Percentiles rank a stretch among this genome's conserved stretches.
phyloP scores from a whole-genome alignment of 139 green algal species.

The Closterium sp. region DNA sequence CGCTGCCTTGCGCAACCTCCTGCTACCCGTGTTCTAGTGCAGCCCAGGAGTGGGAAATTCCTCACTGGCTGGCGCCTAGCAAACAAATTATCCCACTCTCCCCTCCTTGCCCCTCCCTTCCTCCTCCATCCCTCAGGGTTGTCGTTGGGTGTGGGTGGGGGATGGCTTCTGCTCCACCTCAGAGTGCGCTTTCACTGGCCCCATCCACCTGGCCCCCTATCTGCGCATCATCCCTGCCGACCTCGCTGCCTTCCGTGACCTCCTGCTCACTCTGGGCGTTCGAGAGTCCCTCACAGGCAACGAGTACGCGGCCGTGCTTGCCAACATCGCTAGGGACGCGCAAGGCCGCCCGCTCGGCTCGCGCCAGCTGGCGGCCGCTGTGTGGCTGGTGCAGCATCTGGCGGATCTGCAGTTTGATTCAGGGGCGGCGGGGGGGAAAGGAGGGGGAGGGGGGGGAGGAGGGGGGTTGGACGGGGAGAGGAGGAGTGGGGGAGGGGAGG shows the following conservation, averaged over 20 bases:
- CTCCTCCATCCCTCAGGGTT: not conserved
- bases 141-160: constrained; percentile 69
- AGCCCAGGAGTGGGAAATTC: no score
- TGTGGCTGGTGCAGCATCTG: constrained; percentile 59
- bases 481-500: not conserved
- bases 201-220: constrained; percentile 60
- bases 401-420: constrained; percentile 25
- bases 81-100: no score
- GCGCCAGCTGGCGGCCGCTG: constrained; percentile 57
- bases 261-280: constrained; percentile 67
- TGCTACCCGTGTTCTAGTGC: no score
- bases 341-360: constrained; percentile 37
- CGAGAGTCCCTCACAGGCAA: constrained; percentile 57
- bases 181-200: constrained; percentile 66
- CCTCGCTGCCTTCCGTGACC: constrained; percentile 66
- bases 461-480: not conserved
- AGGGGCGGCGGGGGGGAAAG: not conserved
- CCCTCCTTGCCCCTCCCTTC: no score
- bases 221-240: constrained; percentile 63
- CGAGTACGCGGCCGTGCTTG: constrained; percentile 65
- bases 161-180: constrained; percentile 63
- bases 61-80: no score
- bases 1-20: constrained; percentile 66
- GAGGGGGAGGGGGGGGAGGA: not conserved
- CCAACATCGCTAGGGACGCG: constrained; percentile 50